Percentiles rank a stretch among this genome's conserved stretches.
Conservation (phyloP, 495 filamentous ascomycete genomes). For the Xylaria telfairii region DNA sequence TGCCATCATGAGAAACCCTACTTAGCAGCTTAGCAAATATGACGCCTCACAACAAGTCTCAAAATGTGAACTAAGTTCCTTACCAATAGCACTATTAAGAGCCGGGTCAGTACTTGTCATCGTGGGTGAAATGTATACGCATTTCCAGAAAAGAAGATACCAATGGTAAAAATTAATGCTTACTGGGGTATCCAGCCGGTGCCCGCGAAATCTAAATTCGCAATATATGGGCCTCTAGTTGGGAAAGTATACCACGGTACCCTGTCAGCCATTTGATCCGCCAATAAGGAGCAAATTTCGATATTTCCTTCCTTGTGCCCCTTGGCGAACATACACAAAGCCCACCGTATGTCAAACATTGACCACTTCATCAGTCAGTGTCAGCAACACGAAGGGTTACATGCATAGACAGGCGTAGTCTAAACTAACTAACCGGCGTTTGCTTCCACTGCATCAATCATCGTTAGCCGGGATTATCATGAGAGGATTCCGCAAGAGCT, state of each 20-base stretch:
- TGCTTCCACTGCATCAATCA: neutral
- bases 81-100: neutral
- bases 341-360: neutral
- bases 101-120: neutral
- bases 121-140: neutral
- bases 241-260: neutral
- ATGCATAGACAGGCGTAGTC: too few relatives aligned
- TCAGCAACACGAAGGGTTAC: neutral
- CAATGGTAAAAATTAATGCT: neutral
- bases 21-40: neutral
- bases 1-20: constrained; percentile 22
- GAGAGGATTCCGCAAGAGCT: neutral
- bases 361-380: neutral
- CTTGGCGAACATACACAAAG: neutral
- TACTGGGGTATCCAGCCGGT: neutral
- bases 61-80: neutral
- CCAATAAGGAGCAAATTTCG: neutral
- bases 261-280: neutral
- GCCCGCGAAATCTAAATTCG: neutral
- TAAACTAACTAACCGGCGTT: neutral
- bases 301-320: neutral
- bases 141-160: neutral
- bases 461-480: neutral
- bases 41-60: neutral
- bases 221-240: neutral